These are phyloP conservation scores for Talaromyces liani DNA, from an alignment of 495 filamentous ascomycete genomes.

Conservation along the genomic window DNA sequence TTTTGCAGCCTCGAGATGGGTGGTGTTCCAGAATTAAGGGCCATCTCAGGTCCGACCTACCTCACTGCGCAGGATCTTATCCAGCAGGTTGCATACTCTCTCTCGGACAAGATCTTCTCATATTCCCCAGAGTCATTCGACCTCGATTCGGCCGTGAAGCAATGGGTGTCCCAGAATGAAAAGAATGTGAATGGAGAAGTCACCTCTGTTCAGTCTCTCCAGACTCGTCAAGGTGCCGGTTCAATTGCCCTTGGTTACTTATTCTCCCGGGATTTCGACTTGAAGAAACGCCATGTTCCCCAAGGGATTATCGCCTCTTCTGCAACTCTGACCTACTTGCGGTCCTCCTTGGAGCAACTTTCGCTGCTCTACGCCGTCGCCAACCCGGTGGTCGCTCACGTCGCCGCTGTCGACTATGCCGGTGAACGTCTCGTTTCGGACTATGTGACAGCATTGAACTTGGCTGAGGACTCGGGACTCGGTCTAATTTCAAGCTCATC, in stretches of 20 bases:
- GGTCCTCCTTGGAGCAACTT: slow-evolving; percentile 80
- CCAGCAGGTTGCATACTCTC: slow-evolving; percentile 88
- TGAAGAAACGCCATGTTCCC: slow-evolving; percentile 83
- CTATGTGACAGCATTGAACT: slow-evolving; percentile 70
- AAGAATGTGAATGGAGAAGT: slow-evolving; percentile 74
- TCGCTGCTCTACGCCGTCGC: slow-evolving; percentile 81
- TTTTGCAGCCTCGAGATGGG: slow-evolving; percentile 26
- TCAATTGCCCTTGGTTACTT: slow-evolving; percentile 92
- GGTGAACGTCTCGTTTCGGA: slow-evolving; percentile 71
- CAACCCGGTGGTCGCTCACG: slow-evolving; percentile 85
- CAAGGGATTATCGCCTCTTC: slow-evolving; percentile 85
- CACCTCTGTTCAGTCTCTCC: slow-evolving; percentile 69
- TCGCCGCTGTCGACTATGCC: slow-evolving; percentile 88
- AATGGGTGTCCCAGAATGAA: slow-evolving; percentile 60
- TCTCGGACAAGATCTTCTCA: slow-evolving; percentile 94
- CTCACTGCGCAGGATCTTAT: slow-evolving; percentile 83
- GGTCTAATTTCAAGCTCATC: slow-evolving; percentile 80
- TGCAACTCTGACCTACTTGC: slow-evolving; percentile 70
- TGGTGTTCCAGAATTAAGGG: slow-evolving; percentile 35
- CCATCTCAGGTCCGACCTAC: slow-evolving; percentile 84
- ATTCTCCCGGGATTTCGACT: slow-evolving; percentile 90
- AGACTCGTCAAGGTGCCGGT: slow-evolving; percentile 84
- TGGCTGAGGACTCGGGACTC: slow-evolving; percentile 88
- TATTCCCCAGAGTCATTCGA: slow-evolving; percentile 93
- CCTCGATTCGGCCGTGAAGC: slow-evolving; percentile 69